Conservation (phyloP, 106 monocot genomes). For the Apostasia ramifera region DNA sequence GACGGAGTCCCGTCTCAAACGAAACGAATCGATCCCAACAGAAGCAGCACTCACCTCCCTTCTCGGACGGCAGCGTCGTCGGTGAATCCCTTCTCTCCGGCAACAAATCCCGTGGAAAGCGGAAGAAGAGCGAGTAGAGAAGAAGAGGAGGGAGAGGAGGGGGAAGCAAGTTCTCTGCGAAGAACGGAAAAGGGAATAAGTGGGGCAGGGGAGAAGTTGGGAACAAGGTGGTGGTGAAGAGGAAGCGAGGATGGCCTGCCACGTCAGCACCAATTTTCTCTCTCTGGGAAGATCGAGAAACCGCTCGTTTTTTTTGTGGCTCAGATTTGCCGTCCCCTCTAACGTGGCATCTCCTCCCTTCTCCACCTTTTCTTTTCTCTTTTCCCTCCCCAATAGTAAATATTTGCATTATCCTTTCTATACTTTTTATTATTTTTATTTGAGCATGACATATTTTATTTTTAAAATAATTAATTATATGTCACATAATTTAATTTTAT, state of each 20-base stretch:
- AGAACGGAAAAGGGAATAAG: background rate
- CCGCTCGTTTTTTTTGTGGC: constrained; percentile 2
- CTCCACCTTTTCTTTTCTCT: background rate
- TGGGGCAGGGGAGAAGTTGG: background rate
- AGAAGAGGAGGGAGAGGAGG: background rate
- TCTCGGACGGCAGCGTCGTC: too few species aligned
- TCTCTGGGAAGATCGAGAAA: background rate
- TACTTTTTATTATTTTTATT: too few species aligned
- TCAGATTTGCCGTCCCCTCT: background rate
- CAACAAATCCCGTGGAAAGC: background rate
- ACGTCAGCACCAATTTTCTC: constrained; percentile 3
- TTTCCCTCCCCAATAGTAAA: too few species aligned
- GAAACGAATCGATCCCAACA: too few species aligned
- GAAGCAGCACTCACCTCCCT: too few species aligned
- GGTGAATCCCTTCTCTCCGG: background rate
- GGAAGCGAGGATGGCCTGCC: background rate
- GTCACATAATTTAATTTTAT: too few species aligned
- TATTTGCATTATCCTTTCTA: too few species aligned
- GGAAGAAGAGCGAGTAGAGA: background rate
- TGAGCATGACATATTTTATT: too few species aligned
- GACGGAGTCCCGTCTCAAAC: too few species aligned
- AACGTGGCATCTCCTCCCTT: background rate
- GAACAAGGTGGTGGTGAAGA: background rate
- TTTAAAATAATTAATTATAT: too few species aligned
- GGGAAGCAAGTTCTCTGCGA: background rate